Conservation (phyloP, 2,329 filamentous ascomycete genomes). For the Pseudogymnoascus sp. region DNA sequence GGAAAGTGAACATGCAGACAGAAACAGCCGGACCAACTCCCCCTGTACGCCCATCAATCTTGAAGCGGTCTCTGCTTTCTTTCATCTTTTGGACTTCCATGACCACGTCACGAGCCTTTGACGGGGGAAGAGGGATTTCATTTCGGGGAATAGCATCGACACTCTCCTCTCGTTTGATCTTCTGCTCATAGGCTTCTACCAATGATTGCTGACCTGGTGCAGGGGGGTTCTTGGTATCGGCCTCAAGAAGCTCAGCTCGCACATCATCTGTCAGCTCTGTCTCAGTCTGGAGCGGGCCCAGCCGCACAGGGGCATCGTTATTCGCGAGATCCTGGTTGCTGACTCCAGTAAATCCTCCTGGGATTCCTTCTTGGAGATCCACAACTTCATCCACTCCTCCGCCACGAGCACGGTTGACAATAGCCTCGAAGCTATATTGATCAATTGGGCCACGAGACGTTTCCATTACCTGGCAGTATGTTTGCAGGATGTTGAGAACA, state of each 20-base stretch:
- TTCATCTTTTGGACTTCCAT: constrained; percentile 92
- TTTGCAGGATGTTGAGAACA: constrained; percentile 63
- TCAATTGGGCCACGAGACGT: constrained; percentile 55
- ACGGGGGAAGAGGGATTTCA: constrained; percentile 79
- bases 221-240: constrained; percentile 71
- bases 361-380: constrained; percentile 55
- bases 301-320: constrained; percentile 51
- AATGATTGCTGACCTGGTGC: constrained; percentile 62
- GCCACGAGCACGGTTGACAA: constrained; percentile 48
- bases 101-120: constrained; percentile 78
- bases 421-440: constrained; percentile 54
- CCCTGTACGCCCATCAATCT: constrained; percentile 74
- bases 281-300: constrained; percentile 81
- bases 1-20: constrained; percentile 96
- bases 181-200: constrained; percentile 79
- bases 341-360: constrained; percentile 51
- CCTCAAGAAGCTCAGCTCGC: constrained; percentile 75
- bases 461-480: constrained; percentile 49
- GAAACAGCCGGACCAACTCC: constrained; percentile 77
- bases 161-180: constrained; percentile 81
- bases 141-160: constrained; percentile 71
- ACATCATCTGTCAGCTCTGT: constrained; percentile 75
- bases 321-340: constrained; percentile 53
- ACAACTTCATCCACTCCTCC: constrained; percentile 52
- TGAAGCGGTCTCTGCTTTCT: constrained; percentile 86